Percentiles rank a stretch among this genome's conserved stretches.
These are phyloP conservation scores for Rhexocercosporidium sp. DNA, from an alignment of 2,329 filamentous ascomycete species.

Conservation along the genomic window DNA sequence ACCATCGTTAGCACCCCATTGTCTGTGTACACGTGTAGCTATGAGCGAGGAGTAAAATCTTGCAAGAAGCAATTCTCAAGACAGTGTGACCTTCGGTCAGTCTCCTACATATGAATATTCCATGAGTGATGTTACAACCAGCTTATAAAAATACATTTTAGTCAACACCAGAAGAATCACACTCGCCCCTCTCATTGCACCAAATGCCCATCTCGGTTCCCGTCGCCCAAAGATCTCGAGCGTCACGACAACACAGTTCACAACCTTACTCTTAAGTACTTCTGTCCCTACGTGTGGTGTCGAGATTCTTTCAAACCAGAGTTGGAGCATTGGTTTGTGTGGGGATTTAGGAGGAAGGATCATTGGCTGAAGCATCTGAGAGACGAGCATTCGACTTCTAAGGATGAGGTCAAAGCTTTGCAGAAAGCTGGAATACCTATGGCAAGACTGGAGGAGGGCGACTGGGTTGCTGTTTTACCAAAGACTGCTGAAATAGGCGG, in stretches of 20 bases:
- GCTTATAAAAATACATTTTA: neutral
- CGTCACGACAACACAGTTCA: slow-evolving; percentile 21
- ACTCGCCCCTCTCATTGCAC: slow-evolving; percentile 15
- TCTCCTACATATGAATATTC: too few relatives aligned
- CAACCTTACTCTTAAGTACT: slow-evolving; percentile 18
- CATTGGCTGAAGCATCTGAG: neutral
- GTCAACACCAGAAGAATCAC: slow-evolving; percentile 3
- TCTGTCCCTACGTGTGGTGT: slow-evolving; percentile 7
- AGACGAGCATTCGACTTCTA: neutral
- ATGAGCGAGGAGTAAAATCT: neutral
- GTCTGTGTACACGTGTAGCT: neutral
- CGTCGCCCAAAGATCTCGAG: slow-evolving; percentile 21
- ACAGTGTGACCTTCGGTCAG: neutral
- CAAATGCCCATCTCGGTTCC: slow-evolving; percentile 20
- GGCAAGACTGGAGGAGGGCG: neutral
- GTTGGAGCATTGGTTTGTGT: neutral
- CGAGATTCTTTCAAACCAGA: neutral
- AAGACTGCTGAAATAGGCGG: neutral
- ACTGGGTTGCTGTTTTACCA: neutral
- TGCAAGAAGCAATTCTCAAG: neutral
- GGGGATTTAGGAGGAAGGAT: neutral
- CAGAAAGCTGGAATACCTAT: neutral
- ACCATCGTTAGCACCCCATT: neutral
- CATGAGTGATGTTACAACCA: too few relatives aligned
- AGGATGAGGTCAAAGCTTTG: neutral